Percentiles rank a stretch among this genome's conserved stretches.
Evolutionary conservation across 1,284 basidiomycete genomes (phyloP).

Genomic region (Ustilago crameri): DNA sequence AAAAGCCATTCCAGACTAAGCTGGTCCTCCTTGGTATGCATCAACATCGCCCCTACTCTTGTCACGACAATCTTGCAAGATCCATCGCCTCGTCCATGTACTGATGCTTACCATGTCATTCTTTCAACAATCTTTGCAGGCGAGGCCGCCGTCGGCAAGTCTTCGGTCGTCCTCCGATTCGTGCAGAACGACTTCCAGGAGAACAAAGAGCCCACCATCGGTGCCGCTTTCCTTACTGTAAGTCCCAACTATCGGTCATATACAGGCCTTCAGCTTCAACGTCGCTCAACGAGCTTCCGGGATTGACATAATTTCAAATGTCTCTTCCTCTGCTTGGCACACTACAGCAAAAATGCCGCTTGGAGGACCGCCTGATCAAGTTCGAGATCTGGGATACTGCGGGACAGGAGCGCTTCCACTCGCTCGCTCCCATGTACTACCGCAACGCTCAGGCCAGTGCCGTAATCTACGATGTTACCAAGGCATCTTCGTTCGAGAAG

Average conservation of each 20-base stretch:
- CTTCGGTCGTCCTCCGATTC: slow-evolving; percentile 97
- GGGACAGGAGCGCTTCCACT: slow-evolving; percentile 93
- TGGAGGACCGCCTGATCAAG: slow-evolving; percentile 77
- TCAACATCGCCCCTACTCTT: not conserved
- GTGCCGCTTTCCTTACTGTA: slow-evolving; percentile 79
- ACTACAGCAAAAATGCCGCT: slow-evolving; percentile 74
- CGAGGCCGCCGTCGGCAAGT: slow-evolving; percentile 98
- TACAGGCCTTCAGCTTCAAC: too few relatives aligned
- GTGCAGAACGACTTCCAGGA: slow-evolving; percentile 94
- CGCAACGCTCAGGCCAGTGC: slow-evolving; percentile 98
- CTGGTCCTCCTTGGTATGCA: slow-evolving; percentile 63
- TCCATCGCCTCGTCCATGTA: not conserved
- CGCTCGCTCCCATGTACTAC: slow-evolving; percentile 96
- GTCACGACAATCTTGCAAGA: too few relatives aligned
- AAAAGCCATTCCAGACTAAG: slow-evolving; percentile 67
- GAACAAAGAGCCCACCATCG: slow-evolving; percentile 98
- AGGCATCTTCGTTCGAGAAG: slow-evolving; percentile 89
- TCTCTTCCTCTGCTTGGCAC: not conserved
- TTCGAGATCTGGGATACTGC: slow-evolving; percentile 98
- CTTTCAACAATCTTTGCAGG: slow-evolving; percentile 72
- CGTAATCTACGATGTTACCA: slow-evolving; percentile 97
- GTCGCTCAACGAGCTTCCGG: not conserved
- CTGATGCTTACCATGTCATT: slow-evolving; percentile 4
- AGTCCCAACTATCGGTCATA: too few relatives aligned
- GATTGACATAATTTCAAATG: not conserved